Evolutionary conservation across 2,329 filamentous ascomycete genomes (phyloP), one percentile per base, ranked within the genome.

Genomic region (Knoxdaviesia capensis): DNA sequence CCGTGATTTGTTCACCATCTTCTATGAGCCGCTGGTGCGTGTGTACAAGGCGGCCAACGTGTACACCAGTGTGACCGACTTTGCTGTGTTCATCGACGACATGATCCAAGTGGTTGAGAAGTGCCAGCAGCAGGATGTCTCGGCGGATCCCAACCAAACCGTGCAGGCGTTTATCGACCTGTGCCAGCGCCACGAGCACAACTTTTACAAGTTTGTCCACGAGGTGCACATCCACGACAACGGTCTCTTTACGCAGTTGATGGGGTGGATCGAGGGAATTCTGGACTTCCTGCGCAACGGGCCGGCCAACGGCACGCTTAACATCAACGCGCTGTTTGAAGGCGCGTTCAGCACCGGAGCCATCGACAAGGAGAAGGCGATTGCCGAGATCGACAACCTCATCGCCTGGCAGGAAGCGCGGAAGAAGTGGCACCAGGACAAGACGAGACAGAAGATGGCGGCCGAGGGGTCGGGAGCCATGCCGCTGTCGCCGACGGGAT

Each of bases 11-110:
- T 96, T 98, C 58, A 93, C 86, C 33, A 96, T 98, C 55, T 98
- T 98, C 63, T 98, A 98, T 60, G 90, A 98, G 56, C 90, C 90
- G 0, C 75, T 98, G 28, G 85, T 98, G 10, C 74, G 90, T 39
- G 90, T 98, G 0, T 98, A 98, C 68, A 98, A 96, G 62, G 94
- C 87, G 20, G 90, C 90, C 48, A 98, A 96, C 52, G 88, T 98
- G 30, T 96, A 96, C 67, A 90, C 77, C 64, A 92, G 83, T 54
- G 88, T 98, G 46, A 96, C 88, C 1, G 90, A 98, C 58, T 96
- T 98, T 62, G 82, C 88, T 1, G 68, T 77, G 35, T 98, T 98
- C 52, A 75, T 90, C 42, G 86, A 94, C 53, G 90, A 98, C 56
- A 82, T 87, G 56, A 94, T 96, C 50, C 71, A 75, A 53, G 85